Percentiles rank a stretch among this genome's conserved stretches.
These are phyloP conservation scores for Pichia sp. DNA, from an alignment of 1,139 yeast genomes.

Conservation along the genomic window DNA sequence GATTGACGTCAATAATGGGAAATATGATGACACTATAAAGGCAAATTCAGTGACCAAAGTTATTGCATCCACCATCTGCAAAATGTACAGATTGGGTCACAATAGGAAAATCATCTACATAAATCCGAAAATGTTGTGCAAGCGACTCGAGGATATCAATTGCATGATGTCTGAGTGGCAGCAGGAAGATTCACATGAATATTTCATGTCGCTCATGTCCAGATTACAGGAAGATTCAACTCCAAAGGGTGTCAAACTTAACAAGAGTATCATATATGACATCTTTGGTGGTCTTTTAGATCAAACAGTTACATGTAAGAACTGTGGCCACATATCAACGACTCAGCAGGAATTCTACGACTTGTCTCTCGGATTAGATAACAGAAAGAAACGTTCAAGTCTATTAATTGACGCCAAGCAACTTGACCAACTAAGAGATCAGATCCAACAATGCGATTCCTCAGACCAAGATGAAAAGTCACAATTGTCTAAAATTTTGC, in stretches of 20 bases:
- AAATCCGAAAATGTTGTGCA: conserved; percentile 69
- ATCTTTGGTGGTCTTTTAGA: conserved; percentile 87
- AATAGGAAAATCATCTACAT: conserved; percentile 37
- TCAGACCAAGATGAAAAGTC: conserved; percentile 17
- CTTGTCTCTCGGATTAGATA: conserved; percentile 63
- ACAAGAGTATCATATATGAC: conserved; percentile 78
- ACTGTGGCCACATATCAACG: conserved; percentile 73
- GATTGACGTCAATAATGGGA: conserved; percentile 51
- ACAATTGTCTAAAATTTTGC: conserved; percentile 23
- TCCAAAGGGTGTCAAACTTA: conserved; percentile 78
- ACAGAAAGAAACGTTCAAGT: conserved; percentile 37
- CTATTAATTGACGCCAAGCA: conserved; percentile 22
- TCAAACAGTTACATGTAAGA: conserved; percentile 77
- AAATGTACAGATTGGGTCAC: conserved; percentile 52
- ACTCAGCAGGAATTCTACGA: conserved; percentile 95
- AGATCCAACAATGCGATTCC: conserved; percentile 22
- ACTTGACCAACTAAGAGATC: conserved; percentile 20
- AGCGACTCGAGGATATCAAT: conserved; percentile 74
- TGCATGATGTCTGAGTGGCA: conserved; percentile 97
- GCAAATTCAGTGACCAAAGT: conserved; percentile 61
- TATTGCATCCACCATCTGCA: conserved; percentile 62
- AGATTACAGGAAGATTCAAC: conserved; percentile 88
- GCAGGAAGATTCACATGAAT: conserved; percentile 97
- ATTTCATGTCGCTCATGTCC: conserved; percentile 84
- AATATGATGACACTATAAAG: conserved; percentile 38